Percentiles rank a stretch among this genome's conserved stretches.
Conservation (phyloP, 148 eudicot genomes). For the Cornus florida region DNA sequence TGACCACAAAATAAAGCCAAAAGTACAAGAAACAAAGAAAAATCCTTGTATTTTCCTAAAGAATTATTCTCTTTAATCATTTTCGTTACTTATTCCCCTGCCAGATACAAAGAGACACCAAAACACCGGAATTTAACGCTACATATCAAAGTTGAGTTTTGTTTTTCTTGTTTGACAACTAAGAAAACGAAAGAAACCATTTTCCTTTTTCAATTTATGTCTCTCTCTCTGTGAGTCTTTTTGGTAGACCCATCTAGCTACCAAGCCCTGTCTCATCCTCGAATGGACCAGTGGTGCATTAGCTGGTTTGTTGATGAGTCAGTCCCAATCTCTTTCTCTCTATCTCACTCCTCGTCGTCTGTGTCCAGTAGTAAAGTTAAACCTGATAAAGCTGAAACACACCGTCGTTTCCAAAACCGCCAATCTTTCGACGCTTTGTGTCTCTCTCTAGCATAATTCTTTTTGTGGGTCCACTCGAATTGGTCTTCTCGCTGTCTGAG, state of each 20-base stretch:
- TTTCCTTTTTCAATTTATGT: no score
- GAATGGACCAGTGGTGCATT: no score
- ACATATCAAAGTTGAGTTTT: background rate
- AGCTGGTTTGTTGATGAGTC: no score
- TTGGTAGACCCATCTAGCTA: background rate
- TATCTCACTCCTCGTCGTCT: background rate
- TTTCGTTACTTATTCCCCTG: background rate
- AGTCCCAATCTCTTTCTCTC: no score
- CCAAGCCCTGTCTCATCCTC: background rate
- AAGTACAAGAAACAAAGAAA: background rate
- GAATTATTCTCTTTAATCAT: background rate
- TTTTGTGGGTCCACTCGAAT: background rate
- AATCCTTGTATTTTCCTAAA: background rate
- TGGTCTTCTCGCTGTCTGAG: constrained; percentile 9
- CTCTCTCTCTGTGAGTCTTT: background rate
- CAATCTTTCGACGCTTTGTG: constrained; percentile 15
- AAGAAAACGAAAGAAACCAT: constrained; percentile 1
- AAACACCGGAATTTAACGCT: background rate
- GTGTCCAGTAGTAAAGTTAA: background rate
- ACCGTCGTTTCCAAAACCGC: constrained; percentile 6
- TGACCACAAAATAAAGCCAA: no score
- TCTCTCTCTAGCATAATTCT: constrained; percentile 7
- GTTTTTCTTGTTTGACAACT: constrained; percentile 5
- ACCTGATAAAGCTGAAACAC: constrained; percentile 16
- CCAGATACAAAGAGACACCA: background rate